Evolutionary conservation across 148 eudicot genomes (phyloP), one percentile per base, ranked within the genome.

Genomic region (Cornus kousa): DNA sequence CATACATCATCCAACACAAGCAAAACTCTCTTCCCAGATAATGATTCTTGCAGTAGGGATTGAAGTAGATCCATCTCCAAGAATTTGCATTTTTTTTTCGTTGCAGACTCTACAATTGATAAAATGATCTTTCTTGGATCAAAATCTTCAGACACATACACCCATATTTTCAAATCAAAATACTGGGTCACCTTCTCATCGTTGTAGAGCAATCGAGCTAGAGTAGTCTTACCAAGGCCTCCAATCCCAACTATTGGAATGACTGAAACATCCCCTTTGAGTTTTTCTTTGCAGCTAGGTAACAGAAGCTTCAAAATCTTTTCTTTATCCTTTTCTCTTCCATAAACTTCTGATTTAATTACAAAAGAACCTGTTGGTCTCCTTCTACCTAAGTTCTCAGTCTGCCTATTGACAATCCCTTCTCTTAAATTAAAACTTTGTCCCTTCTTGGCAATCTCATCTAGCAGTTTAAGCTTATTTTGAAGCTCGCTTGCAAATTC

Each of bases 1-100:
- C 85, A 79, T 5, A 82, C 71, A 23, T 82, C 85, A 32, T 82
- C 85, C 16, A 82, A 35, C 50, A 78, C 79, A 7, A 82, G 64
- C 19, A 82, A 43, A 35, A 39, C 70, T 46, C 43, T 78, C 59
- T 74, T 74, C 7, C 40, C 31, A 23, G 65, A 23, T 31, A 82
- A 70, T 2, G 6, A 23, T 4, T 74, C 17, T 17, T 13, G 23
- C 14, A 82, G 73, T 5, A 24, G 12, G 9, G 50, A 23, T 71
- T 78, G 78, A 59, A 82, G 9, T 9, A 5, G 0, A 46, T 82
- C 85, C 71, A 82, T 17, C 12, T 74, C 75, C 4, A 9, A 10
- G 11, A 40, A 46, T 11, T 39, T 74, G 31, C 71, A 74, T 10
- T 22, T 50, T 1, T 24, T 17, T 4, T 62, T 72, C 7, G 73